Conservation (phyloP, 1,284 basidiomycete species). For the Melanopsichium pennsylvanicum region DNA sequence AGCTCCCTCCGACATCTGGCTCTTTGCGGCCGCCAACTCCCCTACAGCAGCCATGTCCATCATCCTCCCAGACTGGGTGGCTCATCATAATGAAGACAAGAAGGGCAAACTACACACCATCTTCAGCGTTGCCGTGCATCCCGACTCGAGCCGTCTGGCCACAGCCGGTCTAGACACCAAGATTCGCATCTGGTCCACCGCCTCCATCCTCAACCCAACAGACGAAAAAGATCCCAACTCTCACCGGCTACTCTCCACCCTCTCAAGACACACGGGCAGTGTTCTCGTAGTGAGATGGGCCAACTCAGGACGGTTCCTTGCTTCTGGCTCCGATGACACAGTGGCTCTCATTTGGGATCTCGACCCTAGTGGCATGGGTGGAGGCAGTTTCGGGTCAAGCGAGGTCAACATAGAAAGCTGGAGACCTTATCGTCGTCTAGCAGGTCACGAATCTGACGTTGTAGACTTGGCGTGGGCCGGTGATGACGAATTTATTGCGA, state of each 20-base stretch:
- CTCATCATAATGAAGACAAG: conserved; percentile 58
- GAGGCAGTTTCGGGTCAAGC: conserved; percentile 55
- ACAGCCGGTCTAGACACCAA: conserved; percentile 93
- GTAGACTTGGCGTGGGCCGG: conserved; percentile 96
- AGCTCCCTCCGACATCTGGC: background rate
- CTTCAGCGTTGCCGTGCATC: conserved; percentile 91
- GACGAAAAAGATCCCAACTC: conserved; percentile 77
- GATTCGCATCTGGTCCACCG: conserved; percentile 95
- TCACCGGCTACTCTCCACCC: conserved; percentile 86
- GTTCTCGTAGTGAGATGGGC: conserved; percentile 96
- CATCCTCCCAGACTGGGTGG: conserved; percentile 64
- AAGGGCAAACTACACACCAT: conserved; percentile 81
- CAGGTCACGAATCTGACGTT: conserved; percentile 84
- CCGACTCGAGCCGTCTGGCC: conserved; percentile 92
- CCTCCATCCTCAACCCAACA: conserved; percentile 81
- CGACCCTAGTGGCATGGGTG: conserved; percentile 69
- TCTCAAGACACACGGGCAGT: conserved; percentile 91
- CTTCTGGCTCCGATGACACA: conserved; percentile 94
- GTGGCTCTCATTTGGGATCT: conserved; percentile 97
- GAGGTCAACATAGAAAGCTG: conserved; percentile 80
- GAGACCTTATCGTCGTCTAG: conserved; percentile 89
- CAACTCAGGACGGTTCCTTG: conserved; percentile 89
- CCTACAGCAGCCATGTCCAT: conserved; percentile 47
- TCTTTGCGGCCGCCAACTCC: background rate
- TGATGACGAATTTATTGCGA: conserved; percentile 79